Evolutionary conservation across 768 basidiomycete species (phyloP).

Genomic region (Saitozyma sp.): DNA sequence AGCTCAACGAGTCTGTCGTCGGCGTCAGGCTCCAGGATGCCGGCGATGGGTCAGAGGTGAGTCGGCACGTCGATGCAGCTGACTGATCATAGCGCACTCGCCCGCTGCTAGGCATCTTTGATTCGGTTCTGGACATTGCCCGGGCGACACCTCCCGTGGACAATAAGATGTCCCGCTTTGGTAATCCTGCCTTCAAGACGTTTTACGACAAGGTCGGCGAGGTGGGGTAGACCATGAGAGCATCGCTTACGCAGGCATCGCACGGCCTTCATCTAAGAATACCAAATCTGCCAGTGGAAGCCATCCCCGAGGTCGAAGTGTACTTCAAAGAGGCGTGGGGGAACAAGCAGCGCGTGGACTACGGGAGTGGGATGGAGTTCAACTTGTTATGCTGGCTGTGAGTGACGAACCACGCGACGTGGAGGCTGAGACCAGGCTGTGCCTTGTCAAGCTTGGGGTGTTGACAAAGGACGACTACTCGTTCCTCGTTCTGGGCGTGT

Average conservation of each 20-base stretch:
- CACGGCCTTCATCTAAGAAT: conserved; percentile 62
- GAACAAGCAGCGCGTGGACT: conserved; percentile 86
- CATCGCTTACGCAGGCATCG: conserved; percentile 56
- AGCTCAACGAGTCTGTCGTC: conserved; percentile 71
- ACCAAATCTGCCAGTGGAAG: conserved; percentile 62
- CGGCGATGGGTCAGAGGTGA: conserved; percentile 63
- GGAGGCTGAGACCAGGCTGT: conserved; percentile 61
- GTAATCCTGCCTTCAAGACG: conserved; percentile 91
- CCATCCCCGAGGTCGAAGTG: conserved; percentile 67
- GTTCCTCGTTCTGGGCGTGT: conserved; percentile 76
- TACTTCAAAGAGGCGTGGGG: conserved; percentile 93
- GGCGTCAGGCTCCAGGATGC: conserved; percentile 73
- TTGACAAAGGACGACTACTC: conserved; percentile 66
- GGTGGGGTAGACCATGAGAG: conserved; percentile 53
- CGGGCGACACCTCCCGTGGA: conserved; percentile 78
- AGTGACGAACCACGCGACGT: conserved; percentile 43
- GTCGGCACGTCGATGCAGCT: conserved; percentile 40
- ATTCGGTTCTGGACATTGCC: conserved; percentile 66
- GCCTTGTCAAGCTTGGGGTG: conserved; percentile 71
- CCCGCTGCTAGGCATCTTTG: conserved; percentile 66
- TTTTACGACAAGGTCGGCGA: conserved; percentile 81
- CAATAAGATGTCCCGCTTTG: conserved; percentile 86
- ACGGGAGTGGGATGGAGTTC: conserved; percentile 99
- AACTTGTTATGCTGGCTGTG: conserved; percentile 97
- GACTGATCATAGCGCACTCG: conserved; percentile 60